Percentiles rank a stretch among this genome's conserved stretches.
These are phyloP conservation scores for Neonectria neomacrospora DNA, from an alignment of 2,329 filamentous ascomycete genomes.

Conservation along the genomic window DNA sequence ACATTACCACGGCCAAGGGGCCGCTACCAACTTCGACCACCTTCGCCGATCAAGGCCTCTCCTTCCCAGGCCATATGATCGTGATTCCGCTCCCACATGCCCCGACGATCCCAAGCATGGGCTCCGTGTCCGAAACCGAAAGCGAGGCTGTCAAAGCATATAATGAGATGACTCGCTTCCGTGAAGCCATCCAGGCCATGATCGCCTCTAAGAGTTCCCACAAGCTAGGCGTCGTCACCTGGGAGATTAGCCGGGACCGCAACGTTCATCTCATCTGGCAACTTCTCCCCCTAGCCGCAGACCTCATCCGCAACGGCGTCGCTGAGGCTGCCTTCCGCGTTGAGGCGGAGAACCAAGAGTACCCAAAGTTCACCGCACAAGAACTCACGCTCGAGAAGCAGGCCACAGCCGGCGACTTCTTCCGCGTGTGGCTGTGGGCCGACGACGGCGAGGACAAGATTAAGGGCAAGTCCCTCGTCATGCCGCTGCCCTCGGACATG, in stretches of 20 bases:
- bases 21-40: conserved; percentile 79
- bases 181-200: conserved; percentile 81
- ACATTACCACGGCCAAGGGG: conserved; percentile 92
- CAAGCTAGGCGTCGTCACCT: conserved; percentile 84
- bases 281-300: conserved; percentile 78
- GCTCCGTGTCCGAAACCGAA: conserved; percentile 61
- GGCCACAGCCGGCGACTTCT: conserved; percentile 71
- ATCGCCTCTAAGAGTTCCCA: conserved; percentile 65
- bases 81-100: conserved; percentile 90
- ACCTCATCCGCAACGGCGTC: conserved; percentile 75
- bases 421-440: conserved; percentile 84
- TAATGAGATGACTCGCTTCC: conserved; percentile 86
- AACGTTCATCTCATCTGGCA: conserved; percentile 97
- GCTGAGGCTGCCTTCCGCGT: conserved; percentile 91
- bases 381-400: conserved; percentile 63
- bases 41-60: conserved; percentile 71
- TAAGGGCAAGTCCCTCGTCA: conserved; percentile 73
- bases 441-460: conserved; percentile 64
- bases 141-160: conserved; percentile 70
- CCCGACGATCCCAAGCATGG: conserved; percentile 77
- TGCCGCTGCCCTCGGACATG: conserved; percentile 76
- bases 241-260: conserved; percentile 85
- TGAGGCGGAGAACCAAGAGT: conserved; percentile 79
- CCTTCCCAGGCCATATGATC: conserved; percentile 86
- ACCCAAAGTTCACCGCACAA: conserved; percentile 61